Base-by-base conservation (phyloP, 2,329 filamentous ascomycete genomes). In the Sporothrix protearum region DNA sequence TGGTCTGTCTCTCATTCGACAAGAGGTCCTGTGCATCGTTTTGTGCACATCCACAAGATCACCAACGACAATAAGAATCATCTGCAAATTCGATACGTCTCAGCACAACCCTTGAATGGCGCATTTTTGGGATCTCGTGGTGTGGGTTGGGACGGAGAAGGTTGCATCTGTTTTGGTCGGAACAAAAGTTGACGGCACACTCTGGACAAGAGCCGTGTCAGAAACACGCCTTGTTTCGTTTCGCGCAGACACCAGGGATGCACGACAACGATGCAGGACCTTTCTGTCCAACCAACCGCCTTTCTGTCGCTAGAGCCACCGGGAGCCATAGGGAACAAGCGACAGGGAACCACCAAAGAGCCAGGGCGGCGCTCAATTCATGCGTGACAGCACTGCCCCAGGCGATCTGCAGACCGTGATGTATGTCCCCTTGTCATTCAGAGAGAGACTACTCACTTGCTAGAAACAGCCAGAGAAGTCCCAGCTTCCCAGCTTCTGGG, bases 161-260 rank as follows among this genome's bases (percentile, higher is more conserved):
- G 61, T 64, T 47, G 39, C 39, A 64, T 64, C 51, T 33, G 64
- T 36, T 51, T 51, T n/a, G 42, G 45, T 39, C 33, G 57, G 36
- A 36, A 9, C 57, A 64, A 51, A 45, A 64, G 39, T 51, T 67
- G 19, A 61, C 33, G 30, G 57, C 30, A 61, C 57, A 39, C 57
- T 7, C 9, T 8, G 19, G 42, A 25, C 4, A 33, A 68, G 22
- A 49, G 39, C 63, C 25, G 25, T 67, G 36, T 51, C 45, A 36
- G 61, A 66, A 66, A 66, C 36, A 66, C 36, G 61, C 25, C 25
- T n/a, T 68, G 66, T 68, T 68, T 68, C 66, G 66, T 68, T 68
- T 68, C 66, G 66, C 66, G 66, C 49, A 68, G 49, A 55, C 64
- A 19, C 42, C 14, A 47, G 19, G 3, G 42, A 47, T 14, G 42